Evolutionary conservation across 176 grass and related monocot species (phyloP).

Genomic region (Rhynchospora tenuis): DNA sequence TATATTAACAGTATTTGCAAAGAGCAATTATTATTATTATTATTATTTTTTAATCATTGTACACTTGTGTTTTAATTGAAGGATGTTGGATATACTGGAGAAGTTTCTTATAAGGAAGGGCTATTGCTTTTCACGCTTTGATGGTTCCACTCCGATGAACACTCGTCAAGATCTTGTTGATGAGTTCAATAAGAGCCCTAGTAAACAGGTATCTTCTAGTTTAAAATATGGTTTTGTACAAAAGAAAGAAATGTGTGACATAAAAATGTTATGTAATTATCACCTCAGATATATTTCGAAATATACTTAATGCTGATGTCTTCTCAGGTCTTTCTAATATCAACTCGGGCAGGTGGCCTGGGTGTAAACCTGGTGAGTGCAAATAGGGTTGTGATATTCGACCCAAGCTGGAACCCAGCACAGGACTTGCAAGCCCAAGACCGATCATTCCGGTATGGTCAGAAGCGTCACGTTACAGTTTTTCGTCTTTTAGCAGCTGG

Average conservation of each 20-base stretch:
- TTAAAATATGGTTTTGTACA: slow-evolving; percentile 1
- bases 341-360: slow-evolving; percentile 86
- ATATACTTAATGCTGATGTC: slow-evolving; percentile 15
- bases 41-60: neutral
- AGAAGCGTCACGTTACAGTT: slow-evolving; percentile 80
- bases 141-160: slow-evolving; percentile 93
- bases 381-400: slow-evolving; percentile 96
- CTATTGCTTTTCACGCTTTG: slow-evolving; percentile 96
- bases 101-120: slow-evolving; percentile 97
- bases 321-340: slow-evolving; percentile 91
- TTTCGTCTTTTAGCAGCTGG: slow-evolving; percentile 90
- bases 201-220: slow-evolving; percentile 63
- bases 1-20: neutral
- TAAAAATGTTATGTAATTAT: neutral
- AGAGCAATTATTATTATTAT: too few relatives aligned
- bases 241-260: neutral
- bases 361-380: slow-evolving; percentile 91
- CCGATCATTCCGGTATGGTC: slow-evolving; percentile 91
- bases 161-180: slow-evolving; percentile 74
- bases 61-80: slow-evolving; percentile 28
- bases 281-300: neutral
- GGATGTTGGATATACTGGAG: slow-evolving; percentile 99
- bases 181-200: slow-evolving; percentile 96
- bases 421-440: slow-evolving; percentile 99
- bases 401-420: slow-evolving; percentile 96